phyloP scores from a whole-genome alignment of 2,329 filamentous ascomycete genomes.

The Colletotrichum horii region DNA sequence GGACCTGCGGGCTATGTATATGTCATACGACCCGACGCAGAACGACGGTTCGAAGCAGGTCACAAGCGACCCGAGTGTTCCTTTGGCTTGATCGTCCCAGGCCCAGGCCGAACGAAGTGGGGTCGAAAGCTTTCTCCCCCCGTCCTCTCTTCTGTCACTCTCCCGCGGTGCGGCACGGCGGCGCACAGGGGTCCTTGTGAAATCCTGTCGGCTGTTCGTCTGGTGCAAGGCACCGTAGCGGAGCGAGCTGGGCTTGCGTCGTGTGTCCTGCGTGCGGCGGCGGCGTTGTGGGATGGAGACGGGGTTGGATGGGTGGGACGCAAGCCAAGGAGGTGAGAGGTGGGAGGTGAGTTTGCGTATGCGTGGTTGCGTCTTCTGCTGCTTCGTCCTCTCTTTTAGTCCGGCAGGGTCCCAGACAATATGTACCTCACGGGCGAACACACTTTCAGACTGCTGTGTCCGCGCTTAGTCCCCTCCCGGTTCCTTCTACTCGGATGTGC shows the following conservation, averaged over 20 bases:
- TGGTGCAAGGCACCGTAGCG: background rate
- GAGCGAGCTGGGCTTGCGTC: background rate
- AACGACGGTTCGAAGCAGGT: background rate
- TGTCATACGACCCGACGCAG: constrained; percentile 10
- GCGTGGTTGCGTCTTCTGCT: constrained; percentile 1
- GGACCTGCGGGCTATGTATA: constrained; percentile 12
- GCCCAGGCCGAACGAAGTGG: background rate
- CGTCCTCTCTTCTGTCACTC: background rate
- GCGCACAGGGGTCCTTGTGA: background rate
- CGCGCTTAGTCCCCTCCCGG: background rate
- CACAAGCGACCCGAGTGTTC: background rate
- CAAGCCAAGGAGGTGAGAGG: background rate
- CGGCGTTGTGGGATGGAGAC: background rate
- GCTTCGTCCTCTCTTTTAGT: background rate
- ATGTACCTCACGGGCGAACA: constrained; percentile 21
- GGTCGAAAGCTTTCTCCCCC: background rate
- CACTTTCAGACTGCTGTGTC: background rate
- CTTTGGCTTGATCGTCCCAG: background rate
- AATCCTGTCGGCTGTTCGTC: background rate
- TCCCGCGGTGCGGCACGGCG: background rate
- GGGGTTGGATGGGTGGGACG: background rate
- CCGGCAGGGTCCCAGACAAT: constrained; percentile 17
- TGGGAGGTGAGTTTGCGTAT: background rate
- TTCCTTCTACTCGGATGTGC: background rate
- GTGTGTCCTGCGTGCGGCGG: background rate